A percentile compares a stretch with the other conserved stretches of the same genome.
phyloP scores from a whole-genome alignment of 2,329 filamentous ascomycete species.

The Colletotrichum caudatum region DNA sequence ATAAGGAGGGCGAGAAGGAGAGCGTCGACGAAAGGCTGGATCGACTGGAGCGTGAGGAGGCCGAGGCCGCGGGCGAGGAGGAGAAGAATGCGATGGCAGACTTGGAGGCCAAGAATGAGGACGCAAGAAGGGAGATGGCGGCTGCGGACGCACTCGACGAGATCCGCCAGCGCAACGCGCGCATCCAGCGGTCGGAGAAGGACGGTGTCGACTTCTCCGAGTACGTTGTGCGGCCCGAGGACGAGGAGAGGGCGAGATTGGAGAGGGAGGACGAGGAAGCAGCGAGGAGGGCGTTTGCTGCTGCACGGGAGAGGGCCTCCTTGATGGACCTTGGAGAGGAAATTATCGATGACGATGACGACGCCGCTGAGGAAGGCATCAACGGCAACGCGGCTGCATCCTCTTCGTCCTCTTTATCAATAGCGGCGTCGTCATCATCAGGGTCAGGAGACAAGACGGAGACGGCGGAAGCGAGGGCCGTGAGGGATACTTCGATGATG shows the following conservation, averaged over 20 bases:
- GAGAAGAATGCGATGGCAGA: slow-evolving; percentile 95
- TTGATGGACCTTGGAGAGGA: slow-evolving; percentile 63
- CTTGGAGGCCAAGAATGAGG: slow-evolving; percentile 90
- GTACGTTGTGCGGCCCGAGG: slow-evolving; percentile 64
- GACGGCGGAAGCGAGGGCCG: slow-evolving; percentile 46
- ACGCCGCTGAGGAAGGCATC: background rate
- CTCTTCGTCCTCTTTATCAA: slow-evolving; percentile 34
- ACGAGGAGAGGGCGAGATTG: slow-evolving; percentile 72
- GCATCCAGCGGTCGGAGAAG: slow-evolving; percentile 80
- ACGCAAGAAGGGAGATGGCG: slow-evolving; percentile 95
- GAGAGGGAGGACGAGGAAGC: slow-evolving; percentile 88
- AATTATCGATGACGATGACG: slow-evolving; percentile 52
- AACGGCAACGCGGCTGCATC: slow-evolving; percentile 21
- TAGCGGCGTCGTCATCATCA: slow-evolving; percentile 37
- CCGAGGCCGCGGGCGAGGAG: slow-evolving; percentile 69
- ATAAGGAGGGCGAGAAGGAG: slow-evolving; percentile 73
- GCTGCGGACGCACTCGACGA: slow-evolving; percentile 96
- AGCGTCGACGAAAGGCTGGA: slow-evolving; percentile 90
- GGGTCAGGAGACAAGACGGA: slow-evolving; percentile 42
- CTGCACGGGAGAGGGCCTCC: slow-evolving; percentile 63
- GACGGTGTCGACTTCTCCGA: slow-evolving; percentile 72
- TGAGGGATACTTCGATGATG: slow-evolving; percentile 50
- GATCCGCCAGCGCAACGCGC: slow-evolving; percentile 90
- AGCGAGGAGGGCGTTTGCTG: slow-evolving; percentile 81
- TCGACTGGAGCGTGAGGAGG: slow-evolving; percentile 81